A percentile compares a stretch with the other conserved stretches of the same genome.
These are phyloP conservation scores for Colletotrichum lentis DNA, from an alignment of 2,329 filamentous ascomycete species.

Conservation along the genomic window DNA sequence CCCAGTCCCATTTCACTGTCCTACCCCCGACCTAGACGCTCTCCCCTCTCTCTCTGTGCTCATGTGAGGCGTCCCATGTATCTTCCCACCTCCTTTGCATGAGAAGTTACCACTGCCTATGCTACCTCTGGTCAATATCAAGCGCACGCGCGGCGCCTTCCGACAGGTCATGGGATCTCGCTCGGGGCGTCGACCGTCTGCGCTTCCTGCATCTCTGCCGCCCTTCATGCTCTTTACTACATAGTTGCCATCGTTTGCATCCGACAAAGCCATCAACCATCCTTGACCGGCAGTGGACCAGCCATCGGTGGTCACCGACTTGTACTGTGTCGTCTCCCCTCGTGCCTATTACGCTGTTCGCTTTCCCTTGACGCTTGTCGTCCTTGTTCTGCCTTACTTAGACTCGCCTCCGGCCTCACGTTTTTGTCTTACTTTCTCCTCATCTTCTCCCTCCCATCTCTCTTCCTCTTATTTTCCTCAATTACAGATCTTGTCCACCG, in stretches of 20 bases:
- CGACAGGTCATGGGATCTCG: conserved; percentile 30
- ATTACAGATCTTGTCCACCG: background rate
- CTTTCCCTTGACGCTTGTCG: background rate
- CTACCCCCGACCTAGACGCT: background rate
- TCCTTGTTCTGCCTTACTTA: conserved; percentile 15
- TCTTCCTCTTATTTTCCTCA: background rate
- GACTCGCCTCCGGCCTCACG: background rate
- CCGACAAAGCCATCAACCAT: conserved; percentile 24
- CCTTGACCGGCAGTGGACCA: conserved; percentile 24
- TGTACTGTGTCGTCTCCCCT: conserved; percentile 1
- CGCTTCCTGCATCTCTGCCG: conserved; percentile 11
- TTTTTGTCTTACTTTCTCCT: background rate
- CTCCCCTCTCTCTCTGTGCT: background rate
- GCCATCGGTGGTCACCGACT: conserved; percentile 34
- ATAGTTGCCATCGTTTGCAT: conserved; percentile 9
- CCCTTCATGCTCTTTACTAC: conserved; percentile 23
- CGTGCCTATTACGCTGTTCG: background rate
- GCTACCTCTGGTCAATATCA: background rate
- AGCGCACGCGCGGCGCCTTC: conserved; percentile 30
- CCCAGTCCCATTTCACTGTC: background rate
- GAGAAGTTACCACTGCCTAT: background rate
- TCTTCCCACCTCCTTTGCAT: background rate
- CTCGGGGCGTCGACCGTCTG: conserved; percentile 23
- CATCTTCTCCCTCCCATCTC: conserved; percentile 2
- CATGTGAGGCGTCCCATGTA: background rate